These are phyloP conservation scores for Pichia pseudocactophila DNA, from an alignment of 805 yeast species.

Conservation along the genomic window DNA sequence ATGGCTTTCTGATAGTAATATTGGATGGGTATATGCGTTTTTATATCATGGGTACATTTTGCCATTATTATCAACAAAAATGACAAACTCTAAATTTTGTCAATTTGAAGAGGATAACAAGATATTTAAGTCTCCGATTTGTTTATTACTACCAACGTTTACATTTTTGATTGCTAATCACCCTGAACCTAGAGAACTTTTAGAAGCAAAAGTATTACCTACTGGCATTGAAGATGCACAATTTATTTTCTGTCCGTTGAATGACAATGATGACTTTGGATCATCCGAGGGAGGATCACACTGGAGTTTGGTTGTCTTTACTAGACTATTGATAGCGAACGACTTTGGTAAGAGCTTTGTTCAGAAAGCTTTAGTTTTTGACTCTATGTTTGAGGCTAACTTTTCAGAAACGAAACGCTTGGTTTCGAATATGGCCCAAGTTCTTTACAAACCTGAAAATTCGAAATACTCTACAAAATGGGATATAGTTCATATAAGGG, in stretches of 20 bases:
- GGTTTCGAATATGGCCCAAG: slow-evolving; percentile 24
- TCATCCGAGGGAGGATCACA: slow-evolving; percentile 51
- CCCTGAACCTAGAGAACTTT: slow-evolving; percentile 33
- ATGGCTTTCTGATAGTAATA: slow-evolving; percentile 69
- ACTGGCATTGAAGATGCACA: slow-evolving; percentile 30
- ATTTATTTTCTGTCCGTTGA: slow-evolving; percentile 59
- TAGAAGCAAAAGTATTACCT: slow-evolving; percentile 35
- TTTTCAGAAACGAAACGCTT: slow-evolving; percentile 28
- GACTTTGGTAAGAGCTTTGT: slow-evolving; percentile 24
- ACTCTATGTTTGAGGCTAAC: slow-evolving; percentile 44
- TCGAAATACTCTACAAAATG: slow-evolving; percentile 1
- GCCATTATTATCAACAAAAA: slow-evolving; percentile 21
- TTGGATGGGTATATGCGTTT: slow-evolving; percentile 53
- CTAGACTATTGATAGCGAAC: neutral
- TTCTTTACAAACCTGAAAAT: slow-evolving; percentile 18
- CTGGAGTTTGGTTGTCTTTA: slow-evolving; percentile 58
- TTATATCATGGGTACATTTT: slow-evolving; percentile 29
- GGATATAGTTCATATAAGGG: slow-evolving; percentile 5
- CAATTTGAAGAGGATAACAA: neutral
- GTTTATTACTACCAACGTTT: slow-evolving; percentile 51
- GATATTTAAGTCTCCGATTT: slow-evolving; percentile 19
- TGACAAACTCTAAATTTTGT: slow-evolving; percentile 19
- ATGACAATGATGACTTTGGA: slow-evolving; percentile 53
- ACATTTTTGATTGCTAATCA: slow-evolving; percentile 50
- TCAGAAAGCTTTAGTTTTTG: slow-evolving; percentile 44